Base-by-base conservation (phyloP, 345 rosid genomes). In the Conringia planisiliqua region DNA sequence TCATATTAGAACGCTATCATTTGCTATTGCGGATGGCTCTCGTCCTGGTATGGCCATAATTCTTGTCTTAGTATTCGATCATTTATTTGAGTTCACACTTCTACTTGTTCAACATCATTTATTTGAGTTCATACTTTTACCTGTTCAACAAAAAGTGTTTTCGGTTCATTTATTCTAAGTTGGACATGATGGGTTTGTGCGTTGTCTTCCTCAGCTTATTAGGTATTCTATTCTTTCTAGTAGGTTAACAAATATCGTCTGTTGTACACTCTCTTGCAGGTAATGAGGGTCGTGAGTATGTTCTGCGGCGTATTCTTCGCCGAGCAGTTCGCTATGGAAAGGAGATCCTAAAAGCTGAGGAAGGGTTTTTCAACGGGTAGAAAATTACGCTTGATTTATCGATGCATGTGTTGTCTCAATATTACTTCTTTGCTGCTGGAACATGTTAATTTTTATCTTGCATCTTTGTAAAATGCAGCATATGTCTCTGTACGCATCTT, bases 1-100 rank as follows among this genome's bases (percentile, higher is more conserved):
- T 75, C 98, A 95, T 73, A 90, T 92, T 39, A 90, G 98, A 81
- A 95, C 99, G 54, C 74, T 95, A 27, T 92, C 98, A 13, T 86
- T 95, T 88, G 98, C 98, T 22, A 95, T 95, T 79, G 98, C 98
- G 58, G 99, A 95, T 81, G 98, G 99, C 63, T 91, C 99, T 77
- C 85, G 94, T 68, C 99, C 99, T 84, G 99, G 99, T 95, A 80
- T 16, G 36, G 2, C 44, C 54, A 7, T 63, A 24, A 26, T 39
- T 64, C 39, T 63, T 47, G 50, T 38, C 32, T 61, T 50, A 40
- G 42, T 59, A 30, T 13, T 62, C 2, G 4, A 51, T 62, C 36
- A 30, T 52, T 39, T 46, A 5, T 16, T 16, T 32, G 42, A 57
- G 24, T 32, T 16, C 7, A 10, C 32, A 16, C 14, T 71, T 9